phyloP scores from a whole-genome alignment of 306 rosid species.

The Quercus gilva region DNA sequence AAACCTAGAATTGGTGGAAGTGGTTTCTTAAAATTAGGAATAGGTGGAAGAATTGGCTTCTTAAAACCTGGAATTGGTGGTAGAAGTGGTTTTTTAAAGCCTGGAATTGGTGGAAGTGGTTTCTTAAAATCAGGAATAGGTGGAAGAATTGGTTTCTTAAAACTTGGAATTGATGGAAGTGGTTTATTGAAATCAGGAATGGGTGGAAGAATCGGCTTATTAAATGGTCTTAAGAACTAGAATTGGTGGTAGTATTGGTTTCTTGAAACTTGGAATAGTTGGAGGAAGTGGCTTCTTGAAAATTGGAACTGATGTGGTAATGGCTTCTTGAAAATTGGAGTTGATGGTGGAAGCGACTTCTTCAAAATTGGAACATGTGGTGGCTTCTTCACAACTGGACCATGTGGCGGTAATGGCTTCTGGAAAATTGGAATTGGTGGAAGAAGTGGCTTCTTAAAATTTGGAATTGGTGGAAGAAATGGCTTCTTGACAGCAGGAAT shows the following conservation, averaged over 20 bases:
- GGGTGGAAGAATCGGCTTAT: not conserved
- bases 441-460: conserved; percentile 19
- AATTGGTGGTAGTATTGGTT: conserved; percentile 10
- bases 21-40: conserved; percentile 23
- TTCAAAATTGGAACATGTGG: conserved; percentile 1
- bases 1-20: not conserved
- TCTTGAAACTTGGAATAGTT: conserved; percentile 21
- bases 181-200: not conserved
- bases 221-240: not conserved
- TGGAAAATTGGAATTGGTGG: not conserved
- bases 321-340: not conserved
- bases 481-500: not conserved
- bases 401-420: not conserved
- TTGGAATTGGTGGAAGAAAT: not conserved
- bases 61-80: not conserved
- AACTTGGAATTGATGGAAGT: not conserved
- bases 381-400: not conserved
- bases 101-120: not conserved
- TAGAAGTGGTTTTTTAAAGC: not conserved
- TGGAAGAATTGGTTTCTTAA: no score
- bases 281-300: conserved; percentile 9
- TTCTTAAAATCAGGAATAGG: conserved; percentile 2
- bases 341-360: not conserved
- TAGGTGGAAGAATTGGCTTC: conserved; percentile 2
- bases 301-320: not conserved